phyloP scores from a whole-genome alignment of 2,329 filamentous ascomycete species.

The Fusarium illudens region DNA sequence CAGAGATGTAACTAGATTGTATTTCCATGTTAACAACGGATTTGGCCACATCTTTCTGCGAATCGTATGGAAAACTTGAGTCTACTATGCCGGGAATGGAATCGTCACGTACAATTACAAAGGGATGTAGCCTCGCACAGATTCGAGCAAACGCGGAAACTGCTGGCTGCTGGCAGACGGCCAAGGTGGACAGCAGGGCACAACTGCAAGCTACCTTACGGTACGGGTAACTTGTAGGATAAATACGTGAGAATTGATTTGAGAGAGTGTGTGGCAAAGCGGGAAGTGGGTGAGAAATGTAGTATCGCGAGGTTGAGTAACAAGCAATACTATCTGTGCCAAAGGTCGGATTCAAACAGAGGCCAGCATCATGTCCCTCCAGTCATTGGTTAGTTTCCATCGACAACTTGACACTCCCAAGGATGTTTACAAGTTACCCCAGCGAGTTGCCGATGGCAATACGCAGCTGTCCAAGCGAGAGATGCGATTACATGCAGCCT shows the following conservation, averaged over 20 bases:
- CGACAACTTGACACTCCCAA: not conserved
- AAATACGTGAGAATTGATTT: not conserved
- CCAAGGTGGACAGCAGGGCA: not conserved
- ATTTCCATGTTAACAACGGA: not conserved
- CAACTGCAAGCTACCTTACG: not conserved
- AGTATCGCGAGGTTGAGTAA: not conserved
- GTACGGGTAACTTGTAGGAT: not conserved
- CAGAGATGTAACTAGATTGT: not conserved
- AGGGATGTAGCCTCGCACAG: not conserved
- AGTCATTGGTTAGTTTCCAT: accelerated
- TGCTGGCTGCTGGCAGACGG: too few species aligned
- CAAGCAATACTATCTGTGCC: not conserved
- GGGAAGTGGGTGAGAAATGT: too few species aligned
- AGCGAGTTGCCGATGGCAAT: not conserved
- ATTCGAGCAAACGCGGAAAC: not conserved
- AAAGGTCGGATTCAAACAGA: not conserved
- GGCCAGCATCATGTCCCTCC: not conserved
- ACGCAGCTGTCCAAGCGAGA: not conserved
- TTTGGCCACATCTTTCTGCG: too few species aligned
- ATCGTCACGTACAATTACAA: too few species aligned
- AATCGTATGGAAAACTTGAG: too few species aligned
- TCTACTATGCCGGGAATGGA: too few species aligned
- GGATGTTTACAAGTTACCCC: not conserved
- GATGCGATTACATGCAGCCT: not conserved
- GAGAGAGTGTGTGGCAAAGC: accelerated